Evolutionary conservation across 2,329 filamentous ascomycete species (phyloP).

Genomic region (Penicillium frequentans): DNA sequence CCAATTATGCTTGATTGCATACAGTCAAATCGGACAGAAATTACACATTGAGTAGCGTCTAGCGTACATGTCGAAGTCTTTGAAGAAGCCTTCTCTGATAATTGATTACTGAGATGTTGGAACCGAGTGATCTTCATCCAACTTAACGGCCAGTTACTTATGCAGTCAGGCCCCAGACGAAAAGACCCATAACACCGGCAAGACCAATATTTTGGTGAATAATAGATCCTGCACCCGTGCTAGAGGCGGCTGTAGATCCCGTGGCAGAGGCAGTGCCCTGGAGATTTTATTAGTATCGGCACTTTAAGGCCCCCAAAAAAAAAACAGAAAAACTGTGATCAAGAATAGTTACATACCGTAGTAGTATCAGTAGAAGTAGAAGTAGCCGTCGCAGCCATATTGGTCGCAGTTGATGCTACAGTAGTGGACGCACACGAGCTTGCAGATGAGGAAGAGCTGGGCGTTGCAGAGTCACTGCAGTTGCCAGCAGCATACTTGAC

Average conservation of each 20-base stretch:
- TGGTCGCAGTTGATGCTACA: not conserved
- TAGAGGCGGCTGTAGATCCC: not conserved
- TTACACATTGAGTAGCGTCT: not conserved
- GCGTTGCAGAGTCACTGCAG: slow-evolving; percentile 27
- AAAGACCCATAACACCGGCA: not conserved
- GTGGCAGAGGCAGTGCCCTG: not conserved
- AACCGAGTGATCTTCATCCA: not conserved
- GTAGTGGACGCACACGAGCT: not conserved
- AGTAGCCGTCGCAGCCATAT: not conserved
- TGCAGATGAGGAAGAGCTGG: slow-evolving; percentile 5
- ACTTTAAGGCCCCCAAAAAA: not conserved
- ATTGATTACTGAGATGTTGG: no score
- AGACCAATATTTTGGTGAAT: not conserved
- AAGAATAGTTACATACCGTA: not conserved
- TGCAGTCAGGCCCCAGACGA: not conserved
- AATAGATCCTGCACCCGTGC: not conserved
- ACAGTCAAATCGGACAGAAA: not conserved
- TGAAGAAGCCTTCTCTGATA: not conserved
- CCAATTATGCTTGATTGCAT: slow-evolving; percentile 8
- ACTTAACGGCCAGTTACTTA: not conserved
- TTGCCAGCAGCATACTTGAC: slow-evolving; percentile 39
- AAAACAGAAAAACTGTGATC: not conserved
- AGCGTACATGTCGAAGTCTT: not conserved
- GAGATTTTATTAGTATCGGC: not conserved
- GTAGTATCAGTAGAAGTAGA: not conserved